phyloP scores from a whole-genome alignment of 1,284 basidiomycete species.

The Boletus holoroseus region DNA sequence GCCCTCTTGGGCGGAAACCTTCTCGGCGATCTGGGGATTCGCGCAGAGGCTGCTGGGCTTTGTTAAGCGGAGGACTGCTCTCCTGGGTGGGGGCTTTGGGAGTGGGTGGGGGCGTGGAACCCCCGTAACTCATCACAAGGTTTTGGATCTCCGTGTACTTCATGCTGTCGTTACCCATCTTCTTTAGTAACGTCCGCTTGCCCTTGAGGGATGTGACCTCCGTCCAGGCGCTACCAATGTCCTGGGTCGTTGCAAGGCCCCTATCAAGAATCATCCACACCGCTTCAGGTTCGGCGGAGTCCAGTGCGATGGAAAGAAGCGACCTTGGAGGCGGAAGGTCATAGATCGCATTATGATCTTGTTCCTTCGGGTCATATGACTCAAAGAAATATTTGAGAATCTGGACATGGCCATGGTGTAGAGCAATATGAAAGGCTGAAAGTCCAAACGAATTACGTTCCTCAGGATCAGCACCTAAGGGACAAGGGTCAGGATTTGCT shows the following conservation, averaged over 20 bases:
- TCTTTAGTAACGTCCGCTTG: conserved; percentile 30
- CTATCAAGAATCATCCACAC: conserved; percentile 59
- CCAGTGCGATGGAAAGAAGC: conserved; percentile 51
- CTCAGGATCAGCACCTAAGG: conserved; percentile 61
- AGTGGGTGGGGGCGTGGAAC: conserved; percentile 44
- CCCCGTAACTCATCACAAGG: conserved; percentile 50
- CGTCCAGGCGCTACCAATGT: conserved; percentile 49
- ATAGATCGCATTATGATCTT: conserved; percentile 49
- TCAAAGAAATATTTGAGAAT: conserved; percentile 56
- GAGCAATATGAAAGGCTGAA: conserved; percentile 64
- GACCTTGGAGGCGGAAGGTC: conserved; percentile 36
- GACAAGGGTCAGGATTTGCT: conserved; percentile 20
- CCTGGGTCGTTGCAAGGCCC: conserved; percentile 43
- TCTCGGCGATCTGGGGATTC: not conserved
- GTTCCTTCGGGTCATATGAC: conserved; percentile 44
- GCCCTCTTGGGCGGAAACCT: conserved; percentile 5
- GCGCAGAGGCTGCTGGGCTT: not conserved
- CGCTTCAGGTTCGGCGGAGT: conserved; percentile 54
- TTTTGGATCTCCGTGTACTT: conserved; percentile 50
- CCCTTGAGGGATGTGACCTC: conserved; percentile 40
- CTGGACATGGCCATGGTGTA: conserved; percentile 45
- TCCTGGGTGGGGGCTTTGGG: conserved; percentile 29
- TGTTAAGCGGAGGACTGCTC: conserved; percentile 5
- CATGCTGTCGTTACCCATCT: conserved; percentile 25
- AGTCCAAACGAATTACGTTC: conserved; percentile 54